Conservation (phyloP, 192 early-diverging fungal species). For the Rhizophagus clarus region DNA sequence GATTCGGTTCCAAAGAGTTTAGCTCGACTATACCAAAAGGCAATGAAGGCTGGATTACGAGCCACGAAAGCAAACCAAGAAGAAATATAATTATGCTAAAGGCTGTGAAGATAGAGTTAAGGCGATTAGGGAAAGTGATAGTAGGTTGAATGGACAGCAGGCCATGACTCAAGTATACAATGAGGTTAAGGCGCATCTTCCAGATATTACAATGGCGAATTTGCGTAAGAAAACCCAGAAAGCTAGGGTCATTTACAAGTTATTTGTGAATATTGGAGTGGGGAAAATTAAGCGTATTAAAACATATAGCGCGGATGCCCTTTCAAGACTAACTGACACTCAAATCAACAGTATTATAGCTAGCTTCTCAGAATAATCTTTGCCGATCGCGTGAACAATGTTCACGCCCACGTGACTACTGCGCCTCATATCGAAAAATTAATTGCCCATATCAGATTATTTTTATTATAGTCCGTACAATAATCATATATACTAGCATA, state of each 20-base stretch:
- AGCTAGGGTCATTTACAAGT: not conserved
- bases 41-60: not conserved
- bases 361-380: too few species aligned
- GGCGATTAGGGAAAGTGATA: slow-evolving; percentile 14
- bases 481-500: too few species aligned
- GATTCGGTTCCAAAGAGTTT: not conserved
- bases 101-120: slow-evolving; percentile 10
- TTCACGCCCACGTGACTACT: too few species aligned
- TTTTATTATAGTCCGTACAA: too few species aligned
- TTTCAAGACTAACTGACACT: slow-evolving; percentile 1
- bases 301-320: not conserved
- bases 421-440: too few species aligned
- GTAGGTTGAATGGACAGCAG: not conserved
- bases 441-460: too few species aligned
- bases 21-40: slow-evolving; percentile 24
- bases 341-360: not conserved
- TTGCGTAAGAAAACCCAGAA: slow-evolving; percentile 11
- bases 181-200: not conserved
- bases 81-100: slow-evolving; percentile 23
- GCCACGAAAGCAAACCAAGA: slow-evolving; percentile 9
- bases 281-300: not conserved
- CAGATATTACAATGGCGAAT: slow-evolving; percentile 15
- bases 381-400: too few species aligned
- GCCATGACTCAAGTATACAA: slow-evolving; percentile 9
- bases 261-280: slow-evolving; percentile 4